Conservation (phyloP, 2,329 filamentous ascomycete genomes). For the Pseudocercospora vitis region DNA sequence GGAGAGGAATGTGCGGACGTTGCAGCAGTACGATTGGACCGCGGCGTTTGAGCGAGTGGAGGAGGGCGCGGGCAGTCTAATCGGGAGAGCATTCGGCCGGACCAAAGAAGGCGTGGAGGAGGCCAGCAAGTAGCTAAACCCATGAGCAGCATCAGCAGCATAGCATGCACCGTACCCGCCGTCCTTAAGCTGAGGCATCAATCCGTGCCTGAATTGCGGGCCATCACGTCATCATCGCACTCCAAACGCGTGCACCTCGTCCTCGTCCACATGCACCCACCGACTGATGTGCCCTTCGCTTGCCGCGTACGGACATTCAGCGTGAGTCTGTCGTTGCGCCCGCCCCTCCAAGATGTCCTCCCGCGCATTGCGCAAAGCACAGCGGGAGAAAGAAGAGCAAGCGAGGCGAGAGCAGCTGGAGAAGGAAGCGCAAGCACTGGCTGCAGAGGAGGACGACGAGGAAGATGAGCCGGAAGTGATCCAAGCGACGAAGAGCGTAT, state of each 20-base stretch:
- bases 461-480: slow-evolving; percentile 40
- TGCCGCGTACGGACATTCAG: too few species aligned
- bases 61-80: slow-evolving; percentile 40
- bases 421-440: slow-evolving; percentile 27
- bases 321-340: background rate
- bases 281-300: too few species aligned
- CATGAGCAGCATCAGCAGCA: too few species aligned
- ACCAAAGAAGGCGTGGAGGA: slow-evolving; percentile 24
- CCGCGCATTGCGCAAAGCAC: slow-evolving; percentile 63
- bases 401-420: slow-evolving; percentile 47
- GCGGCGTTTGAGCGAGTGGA: slow-evolving; percentile 43
- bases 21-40: slow-evolving; percentile 50
- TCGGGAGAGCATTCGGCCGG: slow-evolving; percentile 35
- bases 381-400: slow-evolving; percentile 61
- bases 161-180: too few species aligned
- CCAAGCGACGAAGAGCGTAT: slow-evolving; percentile 43
- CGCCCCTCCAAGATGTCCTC: slow-evolving; percentile 57
- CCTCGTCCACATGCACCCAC: too few species aligned
- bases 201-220: slow-evolving; percentile 13
- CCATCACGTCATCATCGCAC: slow-evolving; percentile 14
- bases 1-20: slow-evolving; percentile 44
- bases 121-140: slow-evolving; percentile 12
- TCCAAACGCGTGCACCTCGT: slow-evolving; percentile 1
- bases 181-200: slow-evolving; percentile 1
- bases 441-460: slow-evolving; percentile 41